A percentile compares a stretch with the other conserved stretches of the same genome.
These are phyloP conservation scores for Phyllostachys edulis DNA, from an alignment of 176 grass and related monocot genomes.

Conservation along the genomic window DNA sequence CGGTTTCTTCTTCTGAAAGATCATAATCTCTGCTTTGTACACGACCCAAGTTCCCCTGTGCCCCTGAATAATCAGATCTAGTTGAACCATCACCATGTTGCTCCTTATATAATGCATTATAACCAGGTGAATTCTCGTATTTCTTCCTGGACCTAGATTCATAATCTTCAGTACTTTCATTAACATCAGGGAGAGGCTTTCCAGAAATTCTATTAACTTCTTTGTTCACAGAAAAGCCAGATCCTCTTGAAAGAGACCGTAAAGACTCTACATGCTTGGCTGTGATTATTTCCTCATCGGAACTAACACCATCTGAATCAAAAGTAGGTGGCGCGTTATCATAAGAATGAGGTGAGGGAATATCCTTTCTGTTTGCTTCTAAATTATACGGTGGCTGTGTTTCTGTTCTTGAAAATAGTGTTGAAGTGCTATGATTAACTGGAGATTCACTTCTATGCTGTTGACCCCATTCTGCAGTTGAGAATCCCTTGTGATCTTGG, in stretches of 20 bases:
- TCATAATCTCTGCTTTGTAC: conserved; percentile 38
- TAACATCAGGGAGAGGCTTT: conserved; percentile 15
- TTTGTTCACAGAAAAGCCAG: conserved; percentile 16
- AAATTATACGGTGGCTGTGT: conserved; percentile 18
- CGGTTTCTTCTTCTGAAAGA: conserved; percentile 36
- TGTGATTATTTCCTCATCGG: conserved; percentile 50
- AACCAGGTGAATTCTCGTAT: conserved; percentile 33
- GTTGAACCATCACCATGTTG: conserved; percentile 25
- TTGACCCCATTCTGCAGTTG: conserved; percentile 36
- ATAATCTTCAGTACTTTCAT: conserved; percentile 29
- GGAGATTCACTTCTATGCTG: conserved; percentile 46
- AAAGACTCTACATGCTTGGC: background rate
- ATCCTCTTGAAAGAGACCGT: conserved; percentile 36
- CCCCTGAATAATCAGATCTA: conserved; percentile 24
- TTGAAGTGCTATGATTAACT: conserved; percentile 36
- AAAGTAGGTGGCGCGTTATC: conserved; percentile 54
- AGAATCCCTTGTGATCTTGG: conserved; percentile 28
- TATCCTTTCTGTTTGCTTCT: conserved; percentile 41
- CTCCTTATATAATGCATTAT: conserved; percentile 29
- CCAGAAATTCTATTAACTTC: conserved; percentile 29
- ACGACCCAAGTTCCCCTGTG: background rate
- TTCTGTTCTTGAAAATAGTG: conserved; percentile 40
- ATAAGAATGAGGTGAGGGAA: conserved; percentile 31
- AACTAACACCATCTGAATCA: conserved; percentile 74
- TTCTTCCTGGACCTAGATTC: conserved; percentile 37